phyloP scores from a whole-genome alignment of 177 flowering plant genomes.

The Vitis hybrid region DNA sequence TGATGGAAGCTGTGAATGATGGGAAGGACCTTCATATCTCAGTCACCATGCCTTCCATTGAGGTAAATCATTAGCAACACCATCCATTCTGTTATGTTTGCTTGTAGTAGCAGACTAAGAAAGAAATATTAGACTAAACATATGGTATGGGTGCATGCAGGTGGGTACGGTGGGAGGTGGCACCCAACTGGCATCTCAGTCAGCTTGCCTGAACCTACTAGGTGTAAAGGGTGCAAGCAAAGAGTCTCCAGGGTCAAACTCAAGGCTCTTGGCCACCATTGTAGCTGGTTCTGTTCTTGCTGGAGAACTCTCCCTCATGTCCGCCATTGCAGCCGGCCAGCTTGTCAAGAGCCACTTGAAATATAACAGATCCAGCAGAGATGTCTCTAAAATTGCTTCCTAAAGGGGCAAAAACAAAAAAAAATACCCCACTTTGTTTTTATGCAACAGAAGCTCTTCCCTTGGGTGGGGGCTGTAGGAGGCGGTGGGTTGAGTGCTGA shows the following conservation, averaged over 20 bases:
- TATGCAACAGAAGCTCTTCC: too few species aligned
- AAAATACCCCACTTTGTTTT: too few species aligned
- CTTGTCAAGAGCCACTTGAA: slow-evolving; percentile 46
- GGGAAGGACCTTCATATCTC: slow-evolving; percentile 43
- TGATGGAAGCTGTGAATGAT: slow-evolving; percentile 44
- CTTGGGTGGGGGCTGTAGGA: too few species aligned
- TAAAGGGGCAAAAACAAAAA: background rate
- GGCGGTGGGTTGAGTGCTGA: too few species aligned
- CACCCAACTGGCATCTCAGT: slow-evolving; percentile 39
- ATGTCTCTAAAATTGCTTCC: slow-evolving; percentile 11
- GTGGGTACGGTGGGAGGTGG: slow-evolving; percentile 50
- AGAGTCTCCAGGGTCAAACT: slow-evolving; percentile 32
- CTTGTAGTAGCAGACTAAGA: too few species aligned
- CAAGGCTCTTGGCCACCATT: slow-evolving; percentile 35
- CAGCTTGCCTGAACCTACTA: slow-evolving; percentile 39
- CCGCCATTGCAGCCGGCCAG: slow-evolving; percentile 42
- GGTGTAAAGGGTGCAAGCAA: slow-evolving; percentile 42
- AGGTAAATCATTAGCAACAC: slow-evolving; percentile 14
- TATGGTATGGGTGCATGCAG: slow-evolving; percentile 9
- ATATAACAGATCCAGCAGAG: slow-evolving; percentile 34
- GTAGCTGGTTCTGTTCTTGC: slow-evolving; percentile 43
- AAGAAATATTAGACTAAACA: too few species aligned
- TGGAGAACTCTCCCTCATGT: slow-evolving; percentile 43
- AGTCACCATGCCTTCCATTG: slow-evolving; percentile 48
- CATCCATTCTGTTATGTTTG: too few species aligned